Evolutionary conservation across 495 filamentous ascomycete species (phyloP), one percentile per base, ranked within the genome.

Genomic region (Lasiosphaeria miniovina): DNA sequence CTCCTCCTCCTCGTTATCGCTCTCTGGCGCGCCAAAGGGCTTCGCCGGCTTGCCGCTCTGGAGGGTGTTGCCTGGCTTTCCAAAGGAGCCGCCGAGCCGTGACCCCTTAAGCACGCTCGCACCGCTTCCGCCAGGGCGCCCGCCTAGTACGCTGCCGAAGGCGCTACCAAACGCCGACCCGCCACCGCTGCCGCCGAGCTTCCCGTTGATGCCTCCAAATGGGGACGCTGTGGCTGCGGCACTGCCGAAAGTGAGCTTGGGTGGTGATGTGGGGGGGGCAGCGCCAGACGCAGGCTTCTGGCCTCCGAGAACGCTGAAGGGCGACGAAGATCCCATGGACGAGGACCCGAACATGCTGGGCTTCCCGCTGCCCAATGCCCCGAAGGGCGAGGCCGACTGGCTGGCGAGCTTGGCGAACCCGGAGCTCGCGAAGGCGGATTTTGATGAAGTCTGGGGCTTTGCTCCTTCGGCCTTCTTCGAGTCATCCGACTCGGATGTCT

Each of bases 21-120:
- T 82, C 41, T 83, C 83, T 7, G 85, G 81, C 8, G 88, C 87
- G 9, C 91, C 90, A 64, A 96, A 89, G 0, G 88, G 75, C 71
- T 81, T 89, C 6, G 82, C 76, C 38, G 86, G 82, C 68, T 85
- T 84, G 36, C 75, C 81, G 49, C 75, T 74, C 62, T 81, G 83
- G 51, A 84, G 75, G 41, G 82, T 69, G 36, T 76, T 75, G 52
- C 80, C 84, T 34, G 86, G 83, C 38, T 85, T 85, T 54, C 86
- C 89, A 71, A 95, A 95, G 24, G 24, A 24, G 67, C 78, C 87
- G 6, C 78, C 82, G 14, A 91, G 71, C 17, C 76, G 76, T 10
- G 79, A 72, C 33, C 77, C 75, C 10, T 76, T 67, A 11, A 82
- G 72, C 61, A 83, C 81, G 14, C 79, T 59, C 7, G 59, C 62